Evolutionary conservation across 2,329 filamentous ascomycete species (phyloP).

Genomic region (Rutstroemia sp.): DNA sequence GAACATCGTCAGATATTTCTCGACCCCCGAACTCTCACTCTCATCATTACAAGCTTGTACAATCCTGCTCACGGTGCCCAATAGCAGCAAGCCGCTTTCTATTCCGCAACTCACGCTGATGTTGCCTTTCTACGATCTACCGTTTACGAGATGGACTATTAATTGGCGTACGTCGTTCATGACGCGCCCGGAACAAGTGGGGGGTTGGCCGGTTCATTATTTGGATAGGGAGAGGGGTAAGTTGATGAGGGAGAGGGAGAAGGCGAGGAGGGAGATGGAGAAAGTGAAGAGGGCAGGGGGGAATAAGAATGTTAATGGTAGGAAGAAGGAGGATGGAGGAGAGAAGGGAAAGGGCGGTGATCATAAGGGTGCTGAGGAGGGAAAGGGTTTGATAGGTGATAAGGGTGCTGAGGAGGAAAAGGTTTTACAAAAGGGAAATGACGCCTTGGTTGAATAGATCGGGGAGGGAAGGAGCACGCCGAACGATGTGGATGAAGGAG

Average conservation of each 20-base stretch:
- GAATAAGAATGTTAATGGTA: background rate
- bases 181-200: slow-evolving; percentile 8
- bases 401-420: too few species aligned
- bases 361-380: too few species aligned
- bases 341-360: too few species aligned
- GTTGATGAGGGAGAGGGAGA: slow-evolving; percentile 3
- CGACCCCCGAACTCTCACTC: background rate
- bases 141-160: slow-evolving; percentile 18
- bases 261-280: background rate
- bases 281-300: background rate
- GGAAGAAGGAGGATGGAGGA: background rate
- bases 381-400: background rate
- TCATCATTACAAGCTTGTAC: background rate
- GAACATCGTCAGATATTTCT: too few species aligned
- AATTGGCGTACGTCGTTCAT: slow-evolving; percentile 15
- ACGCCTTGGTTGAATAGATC: too few species aligned
- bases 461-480: too few species aligned
- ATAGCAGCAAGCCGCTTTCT: slow-evolving; percentile 6
- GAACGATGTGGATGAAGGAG: too few species aligned
- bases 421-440: too few species aligned
- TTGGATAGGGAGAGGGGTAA: slow-evolving; percentile 6
- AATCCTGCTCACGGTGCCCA: slow-evolving; percentile 1
- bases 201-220: slow-evolving; percentile 4
- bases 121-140: slow-evolving; percentile 24
- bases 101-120: slow-evolving; percentile 15